Evolutionary conservation across 257 asterid species (phyloP).

Genomic region (Galeopsis tetrahit): DNA sequence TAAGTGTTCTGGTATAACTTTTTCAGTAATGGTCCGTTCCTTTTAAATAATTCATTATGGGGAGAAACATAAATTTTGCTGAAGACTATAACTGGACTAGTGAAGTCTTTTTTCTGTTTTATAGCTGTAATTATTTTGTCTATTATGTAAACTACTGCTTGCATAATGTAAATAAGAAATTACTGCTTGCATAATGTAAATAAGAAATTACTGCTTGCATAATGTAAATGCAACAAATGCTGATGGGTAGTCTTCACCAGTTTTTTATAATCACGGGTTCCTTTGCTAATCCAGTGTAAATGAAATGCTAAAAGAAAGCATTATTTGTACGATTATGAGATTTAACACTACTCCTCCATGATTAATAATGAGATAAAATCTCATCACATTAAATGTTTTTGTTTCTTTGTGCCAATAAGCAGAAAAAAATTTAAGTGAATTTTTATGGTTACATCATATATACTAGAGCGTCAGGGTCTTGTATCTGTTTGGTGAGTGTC

Average conservation of each 20-base stretch:
- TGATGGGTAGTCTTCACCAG: slow-evolving; percentile 9
- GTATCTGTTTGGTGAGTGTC: slow-evolving; percentile 6
- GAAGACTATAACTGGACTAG: slow-evolving; percentile 5
- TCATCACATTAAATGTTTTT: neutral
- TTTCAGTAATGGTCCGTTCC: neutral
- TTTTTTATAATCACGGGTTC: neutral
- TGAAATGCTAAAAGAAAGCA: slow-evolving; percentile 1
- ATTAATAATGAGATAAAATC: neutral
- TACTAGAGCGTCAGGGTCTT: neutral
- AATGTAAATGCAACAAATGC: neutral
- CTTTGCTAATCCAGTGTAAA: slow-evolving; percentile 6
- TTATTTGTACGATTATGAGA: neutral
- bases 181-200: no score
- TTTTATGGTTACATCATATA: neutral
- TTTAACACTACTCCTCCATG: neutral
- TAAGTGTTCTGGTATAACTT: neutral
- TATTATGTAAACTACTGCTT: neutral
- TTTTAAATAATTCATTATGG: slow-evolving; percentile 9
- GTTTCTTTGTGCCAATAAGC: neutral
- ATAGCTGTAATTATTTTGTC: neutral
- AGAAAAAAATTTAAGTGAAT: no score
- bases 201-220: neutral
- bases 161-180: neutral
- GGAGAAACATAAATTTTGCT: slow-evolving; percentile 3
- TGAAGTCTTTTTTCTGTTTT: slow-evolving; percentile 6